Conservation (phyloP, 345 rosid genomes). For the Streptanthus diversifolius region DNA sequence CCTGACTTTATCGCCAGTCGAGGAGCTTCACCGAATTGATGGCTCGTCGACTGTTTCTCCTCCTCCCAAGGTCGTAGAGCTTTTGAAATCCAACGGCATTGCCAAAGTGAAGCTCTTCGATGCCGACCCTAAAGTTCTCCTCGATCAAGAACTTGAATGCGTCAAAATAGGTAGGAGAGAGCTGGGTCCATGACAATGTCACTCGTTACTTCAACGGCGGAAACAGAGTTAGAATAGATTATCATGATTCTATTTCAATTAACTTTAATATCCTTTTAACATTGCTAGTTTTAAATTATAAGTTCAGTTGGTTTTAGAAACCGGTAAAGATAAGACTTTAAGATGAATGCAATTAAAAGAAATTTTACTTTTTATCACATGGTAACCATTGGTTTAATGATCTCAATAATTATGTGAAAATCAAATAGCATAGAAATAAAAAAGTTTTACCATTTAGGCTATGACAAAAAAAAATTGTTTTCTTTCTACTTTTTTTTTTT, state of each 20-base stretch:
- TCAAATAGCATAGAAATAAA: too few species aligned
- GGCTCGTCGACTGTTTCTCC: slow-evolving; percentile 22
- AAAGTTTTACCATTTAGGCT: too few species aligned
- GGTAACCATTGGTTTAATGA: too few species aligned
- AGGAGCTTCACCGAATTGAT: slow-evolving; percentile 14
- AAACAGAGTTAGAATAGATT: slow-evolving; percentile 64
- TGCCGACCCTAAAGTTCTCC: slow-evolving; percentile 65
- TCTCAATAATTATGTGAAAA: too few species aligned
- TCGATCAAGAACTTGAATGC: slow-evolving; percentile 67
- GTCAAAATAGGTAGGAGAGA: slow-evolving; percentile 63
- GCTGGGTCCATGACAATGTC: slow-evolving; percentile 96
- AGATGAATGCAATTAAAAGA: background rate
- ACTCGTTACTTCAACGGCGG: slow-evolving; percentile 69
- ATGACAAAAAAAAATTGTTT: too few species aligned
- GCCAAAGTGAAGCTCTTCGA: slow-evolving; percentile 71
- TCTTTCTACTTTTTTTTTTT: background rate
- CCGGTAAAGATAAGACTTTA: slow-evolving; percentile 15
- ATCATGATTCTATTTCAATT: too few species aligned
- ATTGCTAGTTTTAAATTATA: too few species aligned
- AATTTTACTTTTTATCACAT: too few species aligned
- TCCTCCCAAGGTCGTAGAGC: slow-evolving; percentile 65
- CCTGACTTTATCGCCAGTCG: background rate
- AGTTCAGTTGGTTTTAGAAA: background rate
- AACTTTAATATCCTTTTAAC: too few species aligned
- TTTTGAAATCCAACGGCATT: slow-evolving; percentile 74